A percentile compares a stretch with the other conserved stretches of the same genome.
Conservation (phyloP, 805 yeast species). For the Saturnispora besseyi region DNA sequence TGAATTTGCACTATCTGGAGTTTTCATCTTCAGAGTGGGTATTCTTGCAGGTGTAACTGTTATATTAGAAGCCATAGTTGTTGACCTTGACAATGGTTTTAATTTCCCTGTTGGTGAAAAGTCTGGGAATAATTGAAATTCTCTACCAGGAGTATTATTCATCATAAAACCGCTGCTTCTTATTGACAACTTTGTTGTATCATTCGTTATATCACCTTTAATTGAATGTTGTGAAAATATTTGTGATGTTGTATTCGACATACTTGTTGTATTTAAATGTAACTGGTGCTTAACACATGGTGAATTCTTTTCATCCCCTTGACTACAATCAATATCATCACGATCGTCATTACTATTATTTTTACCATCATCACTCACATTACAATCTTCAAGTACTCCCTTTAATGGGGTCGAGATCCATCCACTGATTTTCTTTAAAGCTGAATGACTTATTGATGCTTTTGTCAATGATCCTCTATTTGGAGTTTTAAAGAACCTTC, state of each 20-base stretch:
- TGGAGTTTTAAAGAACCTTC: slow-evolving; percentile 6
- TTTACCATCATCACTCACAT: background rate
- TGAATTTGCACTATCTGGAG: slow-evolving; percentile 17
- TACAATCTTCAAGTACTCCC: slow-evolving; percentile 1
- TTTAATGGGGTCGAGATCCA: slow-evolving; percentile 3
- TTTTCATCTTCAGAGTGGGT: background rate
- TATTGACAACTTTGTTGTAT: background rate
- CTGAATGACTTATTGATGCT: slow-evolving; percentile 1
- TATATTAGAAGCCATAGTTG: slow-evolving; percentile 1
- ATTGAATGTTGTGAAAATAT: slow-evolving; percentile 4
- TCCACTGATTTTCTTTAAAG: slow-evolving; percentile 5
- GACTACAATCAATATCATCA: background rate
- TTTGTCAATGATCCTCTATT: background rate
- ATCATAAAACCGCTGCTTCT: background rate
- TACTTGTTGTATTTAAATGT: slow-evolving; percentile 4
- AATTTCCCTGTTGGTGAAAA: background rate
- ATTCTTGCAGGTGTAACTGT: background rate
- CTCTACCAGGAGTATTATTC: background rate
- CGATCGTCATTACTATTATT: background rate
- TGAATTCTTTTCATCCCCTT: background rate
- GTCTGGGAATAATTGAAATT: slow-evolving; percentile 1
- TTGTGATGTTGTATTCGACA: slow-evolving; percentile 2
- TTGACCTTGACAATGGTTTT: slow-evolving; percentile 3
- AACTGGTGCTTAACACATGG: slow-evolving; percentile 5
- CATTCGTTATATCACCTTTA: slow-evolving; percentile 1